Evolutionary conservation across 495 filamentous ascomycete species (phyloP).

Genomic region (Aspergillus ellipticus): DNA sequence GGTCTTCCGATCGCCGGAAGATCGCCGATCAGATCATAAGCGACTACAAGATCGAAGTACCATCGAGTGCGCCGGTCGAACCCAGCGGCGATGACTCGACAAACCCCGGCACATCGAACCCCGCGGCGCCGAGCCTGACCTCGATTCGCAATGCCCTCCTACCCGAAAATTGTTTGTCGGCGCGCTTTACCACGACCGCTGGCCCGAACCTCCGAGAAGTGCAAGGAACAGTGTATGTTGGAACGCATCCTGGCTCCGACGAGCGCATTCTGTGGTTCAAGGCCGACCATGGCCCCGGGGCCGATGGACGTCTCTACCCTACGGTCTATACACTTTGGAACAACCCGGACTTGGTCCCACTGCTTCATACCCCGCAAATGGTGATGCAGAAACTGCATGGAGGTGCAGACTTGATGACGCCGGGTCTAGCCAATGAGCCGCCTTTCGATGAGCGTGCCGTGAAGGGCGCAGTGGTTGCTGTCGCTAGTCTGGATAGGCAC

Average conservation of each 20-base stretch:
- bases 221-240: constrained; percentile 63
- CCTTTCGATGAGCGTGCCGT: constrained; percentile 62
- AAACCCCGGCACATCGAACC: constrained; percentile 25
- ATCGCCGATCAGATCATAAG: constrained; percentile 68
- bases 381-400: constrained; percentile 62
- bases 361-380: constrained; percentile 59
- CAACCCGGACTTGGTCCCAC: constrained; percentile 57
- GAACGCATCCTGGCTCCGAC: constrained; percentile 52
- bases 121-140: constrained; percentile 43
- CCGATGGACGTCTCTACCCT: constrained; percentile 54
- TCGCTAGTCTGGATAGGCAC: constrained; percentile 58
- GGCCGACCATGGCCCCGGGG: constrained; percentile 53
- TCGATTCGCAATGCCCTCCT: constrained; percentile 59
- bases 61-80: constrained; percentile 32
- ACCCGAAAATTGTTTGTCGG: constrained; percentile 60
- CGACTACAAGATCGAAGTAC: constrained; percentile 53
- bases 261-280: constrained; percentile 69
- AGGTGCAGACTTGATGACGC: constrained; percentile 74
- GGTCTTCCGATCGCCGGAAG: constrained; percentile 68
- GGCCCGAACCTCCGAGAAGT: constrained; percentile 63
- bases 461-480: constrained; percentile 60
- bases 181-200: constrained; percentile 66
- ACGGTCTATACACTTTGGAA: constrained; percentile 70
- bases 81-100: constrained; percentile 34
- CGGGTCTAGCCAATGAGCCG: constrained; percentile 64